phyloP scores from a whole-genome alignment of 2,329 filamentous ascomycete genomes.

The Orbilia quercus region DNA sequence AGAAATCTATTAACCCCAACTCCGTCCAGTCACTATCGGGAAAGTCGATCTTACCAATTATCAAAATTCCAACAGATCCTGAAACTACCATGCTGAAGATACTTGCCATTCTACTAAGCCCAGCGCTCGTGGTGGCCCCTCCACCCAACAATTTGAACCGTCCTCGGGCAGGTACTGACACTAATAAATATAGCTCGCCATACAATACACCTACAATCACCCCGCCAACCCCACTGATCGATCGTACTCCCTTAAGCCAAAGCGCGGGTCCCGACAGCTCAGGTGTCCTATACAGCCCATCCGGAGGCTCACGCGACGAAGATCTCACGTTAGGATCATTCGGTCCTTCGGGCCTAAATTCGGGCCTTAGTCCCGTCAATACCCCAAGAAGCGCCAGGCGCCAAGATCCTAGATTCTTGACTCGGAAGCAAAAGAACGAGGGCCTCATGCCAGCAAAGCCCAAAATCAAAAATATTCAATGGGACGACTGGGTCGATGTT shows the following conservation, averaged over 20 bases:
- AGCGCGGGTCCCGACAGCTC: constrained; percentile 9
- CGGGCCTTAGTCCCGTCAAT: constrained; percentile 14
- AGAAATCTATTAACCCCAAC: too few species aligned
- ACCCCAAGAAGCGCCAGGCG: constrained; percentile 28
- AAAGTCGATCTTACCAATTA: too few species aligned
- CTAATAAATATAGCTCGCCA: too few species aligned
- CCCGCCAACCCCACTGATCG: constrained; percentile 18
- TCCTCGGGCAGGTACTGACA: not conserved
- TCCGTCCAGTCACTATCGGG: too few species aligned
- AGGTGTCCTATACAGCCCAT: constrained; percentile 15
- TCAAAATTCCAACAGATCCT: not conserved
- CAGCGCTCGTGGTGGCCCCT: constrained; percentile 28
- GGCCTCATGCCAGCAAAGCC: not conserved
- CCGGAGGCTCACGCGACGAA: constrained; percentile 15
- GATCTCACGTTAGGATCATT: not conserved
- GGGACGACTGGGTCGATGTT: constrained; percentile 13
- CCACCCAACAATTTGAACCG: constrained; percentile 2
- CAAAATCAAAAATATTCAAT: constrained; percentile 14
- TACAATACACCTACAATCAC: constrained; percentile 1
- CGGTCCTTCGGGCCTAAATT: constrained; percentile 1
- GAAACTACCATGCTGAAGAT: not conserved
- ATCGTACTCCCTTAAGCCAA: not conserved
- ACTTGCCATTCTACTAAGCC: constrained; percentile 11
- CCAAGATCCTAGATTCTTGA: constrained; percentile 13
- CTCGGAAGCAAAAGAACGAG: not conserved